These are phyloP conservation scores for Talaromyces wortmannii DNA, from an alignment of 495 filamentous ascomycete genomes.

Conservation along the genomic window DNA sequence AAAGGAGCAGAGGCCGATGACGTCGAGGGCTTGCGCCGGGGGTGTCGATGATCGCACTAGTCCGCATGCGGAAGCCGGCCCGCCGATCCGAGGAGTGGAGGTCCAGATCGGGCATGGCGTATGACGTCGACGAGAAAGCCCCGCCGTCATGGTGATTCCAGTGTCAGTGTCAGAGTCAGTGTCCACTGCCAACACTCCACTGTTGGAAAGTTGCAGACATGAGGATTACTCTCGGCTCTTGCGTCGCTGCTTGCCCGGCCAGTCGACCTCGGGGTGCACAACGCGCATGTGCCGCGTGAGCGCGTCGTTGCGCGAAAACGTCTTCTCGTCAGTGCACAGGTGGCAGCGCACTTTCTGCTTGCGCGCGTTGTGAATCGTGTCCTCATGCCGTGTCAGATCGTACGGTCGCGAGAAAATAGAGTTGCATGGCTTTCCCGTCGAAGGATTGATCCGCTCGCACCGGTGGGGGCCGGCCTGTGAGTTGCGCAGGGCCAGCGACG, in stretches of 20 bases:
- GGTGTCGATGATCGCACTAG: background rate
- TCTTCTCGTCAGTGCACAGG: conserved; percentile 95
- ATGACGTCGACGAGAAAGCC: conserved; percentile 2
- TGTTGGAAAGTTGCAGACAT: background rate
- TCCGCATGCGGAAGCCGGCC: background rate
- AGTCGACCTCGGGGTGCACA: conserved; percentile 80
- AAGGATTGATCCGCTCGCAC: conserved; percentile 89
- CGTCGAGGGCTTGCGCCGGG: conserved; percentile 2
- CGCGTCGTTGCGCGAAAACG: conserved; percentile 87
- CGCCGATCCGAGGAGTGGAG: conserved; percentile 2
- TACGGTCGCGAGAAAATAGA: conserved; percentile 95
- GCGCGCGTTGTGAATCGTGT: conserved; percentile 91
- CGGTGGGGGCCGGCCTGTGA: conserved; percentile 84
- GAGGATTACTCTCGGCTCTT: conserved; percentile 28
- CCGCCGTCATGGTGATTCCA: background rate
- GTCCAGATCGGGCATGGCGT: background rate
- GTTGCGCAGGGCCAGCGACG: conserved; percentile 52
- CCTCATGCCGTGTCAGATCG: conserved; percentile 94
- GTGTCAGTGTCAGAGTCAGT: too few species aligned
- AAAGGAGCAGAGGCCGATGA: conserved; percentile 2
- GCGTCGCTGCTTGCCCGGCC: conserved; percentile 57
- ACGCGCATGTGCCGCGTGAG: conserved; percentile 89
- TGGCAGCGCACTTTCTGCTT: conserved; percentile 96
- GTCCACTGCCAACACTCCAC: background rate
- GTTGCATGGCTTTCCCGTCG: conserved; percentile 93